Percentiles rank a stretch among this genome's conserved stretches.
Conservation (phyloP, 345 rosid genomes). For the Anacardium occidentale region DNA sequence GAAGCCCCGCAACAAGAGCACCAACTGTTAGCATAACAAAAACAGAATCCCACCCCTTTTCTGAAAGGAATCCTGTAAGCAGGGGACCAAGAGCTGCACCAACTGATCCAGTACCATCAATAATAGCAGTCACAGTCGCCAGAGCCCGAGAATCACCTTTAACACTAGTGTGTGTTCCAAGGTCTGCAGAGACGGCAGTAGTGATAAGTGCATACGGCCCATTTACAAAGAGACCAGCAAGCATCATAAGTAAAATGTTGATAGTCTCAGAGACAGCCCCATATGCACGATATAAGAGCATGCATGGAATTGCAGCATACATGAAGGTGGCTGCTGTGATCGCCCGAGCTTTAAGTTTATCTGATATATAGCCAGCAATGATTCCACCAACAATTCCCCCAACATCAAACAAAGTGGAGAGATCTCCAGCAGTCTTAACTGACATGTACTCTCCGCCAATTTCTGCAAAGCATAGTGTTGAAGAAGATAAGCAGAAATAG, state of each 20-base stretch:
- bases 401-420: constrained; percentile 85
- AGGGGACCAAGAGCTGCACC: constrained; percentile 96
- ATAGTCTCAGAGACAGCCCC: constrained; percentile 59
- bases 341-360: constrained; percentile 80
- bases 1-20: constrained; percentile 79
- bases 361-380: constrained; percentile 79
- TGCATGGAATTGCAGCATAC: constrained; percentile 81
- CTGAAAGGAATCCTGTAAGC: constrained; percentile 81
- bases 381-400: constrained; percentile 91
- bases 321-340: constrained; percentile 80
- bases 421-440: constrained; percentile 92
- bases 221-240: constrained; percentile 77
- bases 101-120: constrained; percentile 90
- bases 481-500: constrained; percentile 13
- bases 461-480: constrained; percentile 44
- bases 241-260: constrained; percentile 82
- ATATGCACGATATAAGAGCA: constrained; percentile 69
- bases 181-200: constrained; percentile 94
- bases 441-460: constrained; percentile 85
- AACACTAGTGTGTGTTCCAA: constrained; percentile 84
- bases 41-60: constrained; percentile 72
- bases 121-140: constrained; percentile 91
- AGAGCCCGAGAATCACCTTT: constrained; percentile 90
- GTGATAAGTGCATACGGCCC: constrained; percentile 98
- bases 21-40: constrained; percentile 67